A percentile compares a stretch with the other conserved stretches of the same genome.
These are phyloP conservation scores for Amauroascus verrucosus DNA, from an alignment of 2,329 filamentous ascomycete species.

Conservation along the genomic window DNA sequence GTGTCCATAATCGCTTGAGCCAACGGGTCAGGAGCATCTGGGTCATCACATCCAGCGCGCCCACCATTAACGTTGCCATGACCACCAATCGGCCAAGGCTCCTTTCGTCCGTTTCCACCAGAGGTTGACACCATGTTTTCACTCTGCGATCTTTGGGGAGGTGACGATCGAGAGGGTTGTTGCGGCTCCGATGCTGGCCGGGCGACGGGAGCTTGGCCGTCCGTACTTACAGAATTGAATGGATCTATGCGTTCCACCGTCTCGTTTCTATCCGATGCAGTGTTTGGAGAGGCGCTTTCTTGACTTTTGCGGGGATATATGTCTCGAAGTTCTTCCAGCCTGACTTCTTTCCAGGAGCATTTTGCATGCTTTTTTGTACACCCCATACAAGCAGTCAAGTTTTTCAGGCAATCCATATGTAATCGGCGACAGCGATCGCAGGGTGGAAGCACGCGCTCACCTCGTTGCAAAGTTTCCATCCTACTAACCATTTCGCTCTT, in stretches of 20 bases:
- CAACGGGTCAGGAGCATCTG: conserved; percentile 32
- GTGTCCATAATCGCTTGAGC: conserved; percentile 37
- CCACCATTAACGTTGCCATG: conserved; percentile 14
- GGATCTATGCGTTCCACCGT: not conserved
- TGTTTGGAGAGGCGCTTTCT: conserved; percentile 3
- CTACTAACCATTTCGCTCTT: conserved; percentile 59
- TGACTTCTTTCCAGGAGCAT: conserved; percentile 75
- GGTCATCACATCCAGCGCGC: conserved; percentile 18
- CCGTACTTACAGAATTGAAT: conserved; percentile 8
- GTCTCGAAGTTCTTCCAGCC: conserved; percentile 53
- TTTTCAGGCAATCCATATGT: conserved; percentile 72
- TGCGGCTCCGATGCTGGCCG: conserved; percentile 20
- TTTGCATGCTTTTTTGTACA: conserved; percentile 87
- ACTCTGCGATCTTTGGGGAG: conserved; percentile 31
- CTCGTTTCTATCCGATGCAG: not conserved
- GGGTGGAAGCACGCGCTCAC: conserved; percentile 66
- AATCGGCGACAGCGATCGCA: conserved; percentile 75
- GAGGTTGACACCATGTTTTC: conserved; percentile 23
- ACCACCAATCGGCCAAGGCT: not conserved
- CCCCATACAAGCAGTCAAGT: conserved; percentile 73
- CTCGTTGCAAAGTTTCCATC: conserved; percentile 64
- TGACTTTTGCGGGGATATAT: conserved; percentile 10
- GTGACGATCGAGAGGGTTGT: conserved; percentile 19
- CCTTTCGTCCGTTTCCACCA: conserved; percentile 14
- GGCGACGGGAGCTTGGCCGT: not conserved